These are phyloP conservation scores for Mycena amicta DNA, from an alignment of 768 basidiomycete species.

Conservation along the genomic window DNA sequence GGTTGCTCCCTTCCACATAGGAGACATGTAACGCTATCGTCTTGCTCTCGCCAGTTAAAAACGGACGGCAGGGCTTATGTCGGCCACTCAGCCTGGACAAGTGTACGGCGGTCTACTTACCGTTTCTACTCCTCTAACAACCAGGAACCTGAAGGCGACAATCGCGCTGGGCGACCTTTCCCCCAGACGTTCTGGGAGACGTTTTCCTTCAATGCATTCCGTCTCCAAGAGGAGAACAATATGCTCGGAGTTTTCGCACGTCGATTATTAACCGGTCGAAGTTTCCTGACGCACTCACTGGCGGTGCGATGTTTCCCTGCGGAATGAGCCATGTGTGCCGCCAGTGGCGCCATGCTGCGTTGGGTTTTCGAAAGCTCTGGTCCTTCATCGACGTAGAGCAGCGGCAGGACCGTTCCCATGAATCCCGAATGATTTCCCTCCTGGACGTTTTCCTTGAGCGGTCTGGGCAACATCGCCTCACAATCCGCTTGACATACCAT, in stretches of 20 bases:
- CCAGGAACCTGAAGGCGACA: too few species aligned
- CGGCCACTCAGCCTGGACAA: too few species aligned
- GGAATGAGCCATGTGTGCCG: conserved; percentile 9
- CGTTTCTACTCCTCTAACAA: too few species aligned
- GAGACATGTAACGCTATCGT: too few species aligned
- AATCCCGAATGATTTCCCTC: conserved; percentile 18
- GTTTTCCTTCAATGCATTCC: not conserved
- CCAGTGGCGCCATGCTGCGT: conserved; percentile 1
- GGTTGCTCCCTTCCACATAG: too few species aligned
- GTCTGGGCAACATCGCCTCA: conserved; percentile 30
- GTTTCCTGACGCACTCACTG: not conserved
- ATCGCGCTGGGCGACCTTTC: not conserved
- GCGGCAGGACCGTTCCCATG: not conserved
- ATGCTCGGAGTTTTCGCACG: not conserved
- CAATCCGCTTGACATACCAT: not conserved
- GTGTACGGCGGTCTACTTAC: too few species aligned
- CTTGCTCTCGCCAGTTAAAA: too few species aligned
- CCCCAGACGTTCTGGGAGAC: not conserved
- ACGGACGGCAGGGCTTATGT: too few species aligned
- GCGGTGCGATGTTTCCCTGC: not conserved
- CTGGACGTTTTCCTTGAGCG: conserved; percentile 32
- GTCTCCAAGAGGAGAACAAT: not conserved
- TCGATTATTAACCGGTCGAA: not conserved
- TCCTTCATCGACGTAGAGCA: conserved; percentile 5
- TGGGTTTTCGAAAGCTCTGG: not conserved